These are phyloP conservation scores for Solanum sejunctum DNA, from an alignment of 257 asterid species.

Conservation along the genomic window DNA sequence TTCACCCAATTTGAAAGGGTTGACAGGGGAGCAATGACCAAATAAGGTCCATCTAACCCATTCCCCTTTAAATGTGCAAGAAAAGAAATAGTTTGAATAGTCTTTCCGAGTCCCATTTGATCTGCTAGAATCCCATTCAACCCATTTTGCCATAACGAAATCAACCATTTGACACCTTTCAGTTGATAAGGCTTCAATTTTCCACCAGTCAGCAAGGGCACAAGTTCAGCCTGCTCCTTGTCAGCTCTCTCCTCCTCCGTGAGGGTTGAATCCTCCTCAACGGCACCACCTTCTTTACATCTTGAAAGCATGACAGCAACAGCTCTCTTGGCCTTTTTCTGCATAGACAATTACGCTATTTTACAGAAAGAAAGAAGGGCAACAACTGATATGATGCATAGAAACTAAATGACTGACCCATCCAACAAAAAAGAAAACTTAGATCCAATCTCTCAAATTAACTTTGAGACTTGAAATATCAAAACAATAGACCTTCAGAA, in stretches of 20 bases:
- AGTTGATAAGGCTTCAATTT: conserved; percentile 81
- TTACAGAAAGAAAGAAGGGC: background rate
- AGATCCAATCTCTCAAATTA: background rate
- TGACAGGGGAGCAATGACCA: conserved; percentile 91
- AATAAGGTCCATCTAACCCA: conserved; percentile 85
- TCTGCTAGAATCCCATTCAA: conserved; percentile 96
- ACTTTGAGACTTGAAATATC: background rate
- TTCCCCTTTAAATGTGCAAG: conserved; percentile 96
- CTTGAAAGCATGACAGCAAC: conserved; percentile 94
- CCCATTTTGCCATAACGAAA: conserved; percentile 99
- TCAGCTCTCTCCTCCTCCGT: conserved; percentile 60
- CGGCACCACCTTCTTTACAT: conserved; percentile 48
- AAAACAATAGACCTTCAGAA: background rate
- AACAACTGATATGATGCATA: background rate
- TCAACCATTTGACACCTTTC: conserved; percentile 98
- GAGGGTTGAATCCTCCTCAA: conserved; percentile 51
- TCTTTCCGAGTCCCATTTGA: conserved; percentile 99
- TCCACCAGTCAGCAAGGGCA: conserved; percentile 93
- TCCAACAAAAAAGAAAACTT: background rate
- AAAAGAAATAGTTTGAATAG: conserved; percentile 92
- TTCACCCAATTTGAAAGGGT: conserved; percentile 95
- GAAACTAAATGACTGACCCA: background rate
- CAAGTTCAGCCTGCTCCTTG: conserved; percentile 83
- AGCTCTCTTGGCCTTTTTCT: conserved; percentile 90
- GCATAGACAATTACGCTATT: background rate